Base-by-base conservation (phyloP, 2,329 filamentous ascomycete genomes). In the Dactylellina haptotyla region DNA sequence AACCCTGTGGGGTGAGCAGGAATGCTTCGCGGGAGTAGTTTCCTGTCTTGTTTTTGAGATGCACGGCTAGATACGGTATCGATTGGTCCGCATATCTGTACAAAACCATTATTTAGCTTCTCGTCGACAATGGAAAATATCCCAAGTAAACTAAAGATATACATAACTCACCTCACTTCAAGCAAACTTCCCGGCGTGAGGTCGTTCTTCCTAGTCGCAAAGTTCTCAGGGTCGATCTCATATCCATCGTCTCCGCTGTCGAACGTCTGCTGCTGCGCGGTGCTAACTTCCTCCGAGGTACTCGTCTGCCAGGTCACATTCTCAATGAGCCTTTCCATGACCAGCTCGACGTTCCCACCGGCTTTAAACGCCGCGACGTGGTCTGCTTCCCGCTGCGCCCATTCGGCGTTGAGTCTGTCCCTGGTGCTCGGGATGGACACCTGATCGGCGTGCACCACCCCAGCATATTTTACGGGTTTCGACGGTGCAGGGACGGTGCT, bases 11-110 rank as follows among this genome's bases (percentile, higher is more conserved):
- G 4, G 53, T 61, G 1, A 72, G 37, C n/a, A 72, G 37, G 28
- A 54, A 72, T 4, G 53, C 45, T 26, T 72, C 59, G 16, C 67
- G 67, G 20, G 67, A 72, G 39, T 72, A 72, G 45, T 72, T 65
- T 48, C 67, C 67, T n/a, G 51, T 65, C 18, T 72, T 65, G 28
- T 39, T 59, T 25, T 72, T 72, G 16, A 72, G 59, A 12, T 53
- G 62, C 8, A 72, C 37, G 9, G 46, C 39, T 8, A 72, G 45
- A 32, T 53, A 65, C 1, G 67, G 67, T 3, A 72, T 16, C 9
- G 67, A 65, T 12, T 45, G 2, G 4, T 65, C 59, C 2, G 23
- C 18, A 18, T 54, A 59, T 53, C 67, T 72, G 32, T 20, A 46
- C 8, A 34, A 18, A 8, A 23, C 18, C 12, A 46, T 23, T 30